Percentiles rank a stretch among this genome's conserved stretches.
Conservation (phyloP, 108 stramenopile species). For the Cyclostephanos invisitatus region DNA sequence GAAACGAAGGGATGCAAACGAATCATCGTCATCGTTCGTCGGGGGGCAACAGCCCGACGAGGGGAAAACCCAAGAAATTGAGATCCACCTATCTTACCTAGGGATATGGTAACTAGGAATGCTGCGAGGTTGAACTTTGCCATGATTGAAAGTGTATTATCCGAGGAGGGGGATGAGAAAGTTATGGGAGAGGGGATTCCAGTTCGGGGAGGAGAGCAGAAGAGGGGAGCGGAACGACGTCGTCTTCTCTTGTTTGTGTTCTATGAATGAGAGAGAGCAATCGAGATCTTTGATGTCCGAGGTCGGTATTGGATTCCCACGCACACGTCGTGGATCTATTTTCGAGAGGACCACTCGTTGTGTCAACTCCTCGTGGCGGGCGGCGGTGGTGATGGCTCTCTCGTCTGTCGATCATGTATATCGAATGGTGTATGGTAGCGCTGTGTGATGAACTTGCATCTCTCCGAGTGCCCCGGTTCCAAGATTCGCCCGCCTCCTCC, state of each 20-base stretch:
- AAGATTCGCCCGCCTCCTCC: too few relatives aligned
- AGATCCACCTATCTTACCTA: conserved; percentile 30
- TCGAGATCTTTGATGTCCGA: too few relatives aligned
- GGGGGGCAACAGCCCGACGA: too few relatives aligned
- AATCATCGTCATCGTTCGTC: too few relatives aligned
- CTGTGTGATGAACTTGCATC: neutral
- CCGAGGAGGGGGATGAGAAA: too few relatives aligned
- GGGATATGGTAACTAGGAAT: conserved; percentile 23
- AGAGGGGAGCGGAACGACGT: too few relatives aligned
- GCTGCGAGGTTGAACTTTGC: conserved; percentile 30
- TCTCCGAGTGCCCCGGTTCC: too few relatives aligned
- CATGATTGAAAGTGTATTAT: too few relatives aligned
- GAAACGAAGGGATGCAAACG: too few relatives aligned
- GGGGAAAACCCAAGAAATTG: too few relatives aligned
- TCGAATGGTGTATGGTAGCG: too few relatives aligned
- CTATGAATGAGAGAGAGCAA: neutral
- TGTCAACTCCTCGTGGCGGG: neutral
- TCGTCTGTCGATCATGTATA: neutral
- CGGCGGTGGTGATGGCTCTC: neutral
- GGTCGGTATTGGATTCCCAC: neutral
- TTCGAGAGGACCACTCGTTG: neutral
- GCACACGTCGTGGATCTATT: neutral
- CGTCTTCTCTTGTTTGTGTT: neutral
- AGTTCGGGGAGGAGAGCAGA: too few relatives aligned
- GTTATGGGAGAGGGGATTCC: neutral